Conservation (phyloP, 306 rosid species). For the Betula pendula region DNA sequence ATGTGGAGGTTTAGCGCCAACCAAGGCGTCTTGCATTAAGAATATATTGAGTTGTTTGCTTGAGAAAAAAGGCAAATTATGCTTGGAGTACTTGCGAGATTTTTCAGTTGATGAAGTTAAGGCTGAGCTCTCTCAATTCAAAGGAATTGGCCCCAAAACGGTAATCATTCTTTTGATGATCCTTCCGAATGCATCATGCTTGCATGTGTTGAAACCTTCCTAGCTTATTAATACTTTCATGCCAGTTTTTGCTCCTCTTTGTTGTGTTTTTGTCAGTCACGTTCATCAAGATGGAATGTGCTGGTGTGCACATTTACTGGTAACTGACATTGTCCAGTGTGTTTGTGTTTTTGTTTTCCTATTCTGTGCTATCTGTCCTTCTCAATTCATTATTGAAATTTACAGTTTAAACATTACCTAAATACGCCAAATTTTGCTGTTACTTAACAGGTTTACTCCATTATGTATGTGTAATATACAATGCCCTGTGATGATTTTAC, state of each 20-base stretch:
- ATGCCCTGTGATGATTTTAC: too few relatives aligned
- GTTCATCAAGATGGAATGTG: neutral
- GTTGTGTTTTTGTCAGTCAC: neutral
- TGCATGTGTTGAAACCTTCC: neutral
- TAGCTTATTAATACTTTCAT: neutral
- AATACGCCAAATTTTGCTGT: too few relatives aligned
- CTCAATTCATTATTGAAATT: too few relatives aligned
- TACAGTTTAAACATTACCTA: too few relatives aligned
- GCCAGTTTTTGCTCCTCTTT: neutral
- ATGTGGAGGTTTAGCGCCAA: slow-evolving; percentile 87
- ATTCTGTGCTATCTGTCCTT: too few relatives aligned
- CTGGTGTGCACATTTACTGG: neutral
- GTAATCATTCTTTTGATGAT: slow-evolving; percentile 41
- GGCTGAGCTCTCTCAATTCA: slow-evolving; percentile 72
- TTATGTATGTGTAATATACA: too few relatives aligned
- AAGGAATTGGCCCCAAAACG: slow-evolving; percentile 94
- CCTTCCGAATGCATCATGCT: neutral
- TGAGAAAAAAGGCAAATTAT: slow-evolving; percentile 68
- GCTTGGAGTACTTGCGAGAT: slow-evolving; percentile 75
- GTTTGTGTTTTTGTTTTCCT: too few relatives aligned
- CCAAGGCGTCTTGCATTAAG: slow-evolving; percentile 76
- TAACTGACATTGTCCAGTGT: neutral
- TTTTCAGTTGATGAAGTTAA: slow-evolving; percentile 66
- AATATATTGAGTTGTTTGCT: slow-evolving; percentile 61
- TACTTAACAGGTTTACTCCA: too few relatives aligned